Percentiles rank a stretch among this genome's conserved stretches.
phyloP scores from a whole-genome alignment of 768 basidiomycete genomes.

The Leccinum boreale region DNA sequence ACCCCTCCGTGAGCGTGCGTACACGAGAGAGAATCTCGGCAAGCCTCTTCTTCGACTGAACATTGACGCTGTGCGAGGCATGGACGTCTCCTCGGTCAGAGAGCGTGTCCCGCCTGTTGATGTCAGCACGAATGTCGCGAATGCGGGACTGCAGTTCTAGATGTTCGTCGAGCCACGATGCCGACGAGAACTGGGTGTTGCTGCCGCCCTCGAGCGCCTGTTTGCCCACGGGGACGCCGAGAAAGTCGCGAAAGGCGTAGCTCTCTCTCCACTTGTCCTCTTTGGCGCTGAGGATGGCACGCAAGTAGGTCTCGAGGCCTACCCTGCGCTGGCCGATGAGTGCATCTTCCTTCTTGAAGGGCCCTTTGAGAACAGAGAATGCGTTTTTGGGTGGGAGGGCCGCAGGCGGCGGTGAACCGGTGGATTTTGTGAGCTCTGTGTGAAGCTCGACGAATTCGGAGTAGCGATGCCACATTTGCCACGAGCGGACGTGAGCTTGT shows the following conservation, averaged over 20 bases:
- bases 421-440: slow-evolving; percentile 73
- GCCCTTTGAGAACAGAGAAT: slow-evolving; percentile 60
- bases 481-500: slow-evolving; percentile 84
- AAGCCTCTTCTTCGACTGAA: slow-evolving; percentile 82
- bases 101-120: slow-evolving; percentile 86
- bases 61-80: slow-evolving; percentile 74
- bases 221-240: slow-evolving; percentile 73
- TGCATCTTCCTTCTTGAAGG: slow-evolving; percentile 47
- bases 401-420: slow-evolving; percentile 75
- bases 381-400: slow-evolving; percentile 84
- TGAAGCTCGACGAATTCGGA: slow-evolving; percentile 91
- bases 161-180: slow-evolving; percentile 91
- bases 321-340: slow-evolving; percentile 73
- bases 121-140: slow-evolving; percentile 78
- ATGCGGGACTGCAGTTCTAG: slow-evolving; percentile 70
- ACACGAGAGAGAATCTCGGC: slow-evolving; percentile 76
- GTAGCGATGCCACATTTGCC: slow-evolving; percentile 93
- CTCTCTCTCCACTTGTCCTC: slow-evolving; percentile 81
- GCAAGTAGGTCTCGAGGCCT: slow-evolving; percentile 81
- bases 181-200: slow-evolving; percentile 58
- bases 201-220: slow-evolving; percentile 32
- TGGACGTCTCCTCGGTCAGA: slow-evolving; percentile 69
- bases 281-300: slow-evolving; percentile 78
- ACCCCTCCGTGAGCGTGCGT: slow-evolving; percentile 62
- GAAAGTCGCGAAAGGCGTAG: slow-evolving; percentile 80